Percentiles rank a stretch among this genome's conserved stretches.
Evolutionary conservation across 2,329 filamentous ascomycete genomes (phyloP).

Genomic region (Apiospora phragmitis): DNA sequence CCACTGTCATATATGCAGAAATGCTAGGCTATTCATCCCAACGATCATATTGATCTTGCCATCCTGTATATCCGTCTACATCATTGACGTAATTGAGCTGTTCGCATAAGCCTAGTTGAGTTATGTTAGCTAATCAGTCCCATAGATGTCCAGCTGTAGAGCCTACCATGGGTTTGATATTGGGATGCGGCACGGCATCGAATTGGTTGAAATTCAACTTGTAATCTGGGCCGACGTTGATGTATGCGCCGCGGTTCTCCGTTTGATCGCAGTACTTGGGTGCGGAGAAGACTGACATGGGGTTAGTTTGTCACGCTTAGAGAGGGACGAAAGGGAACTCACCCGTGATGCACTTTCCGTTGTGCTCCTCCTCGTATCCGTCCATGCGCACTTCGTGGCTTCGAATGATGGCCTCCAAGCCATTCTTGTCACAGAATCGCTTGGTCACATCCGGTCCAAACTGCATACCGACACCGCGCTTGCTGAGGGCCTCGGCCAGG

Average conservation of each 20-base stretch:
- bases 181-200: slow-evolving; percentile 92
- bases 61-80: slow-evolving; percentile 46
- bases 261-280: slow-evolving; percentile 97
- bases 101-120: slow-evolving; percentile 72
- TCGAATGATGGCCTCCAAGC: slow-evolving; percentile 89
- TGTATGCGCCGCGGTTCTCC: slow-evolving; percentile 97
- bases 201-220: slow-evolving; percentile 93
- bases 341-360: slow-evolving; percentile 92
- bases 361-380: slow-evolving; percentile 97
- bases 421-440: slow-evolving; percentile 94
- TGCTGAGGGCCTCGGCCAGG: slow-evolving; percentile 90
- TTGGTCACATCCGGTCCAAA: slow-evolving; percentile 97
- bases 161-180: slow-evolving; percentile 87
- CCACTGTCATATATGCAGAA: slow-evolving; percentile 31
- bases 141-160: background rate
- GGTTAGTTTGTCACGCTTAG: slow-evolving; percentile 24
- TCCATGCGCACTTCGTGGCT: slow-evolving; percentile 99
- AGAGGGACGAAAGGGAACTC: slow-evolving; percentile 30
- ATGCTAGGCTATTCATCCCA: slow-evolving; percentile 22
- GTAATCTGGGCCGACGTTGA: slow-evolving; percentile 90
- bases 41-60: slow-evolving; percentile 23
- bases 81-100: slow-evolving; percentile 78
- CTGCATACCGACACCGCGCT: slow-evolving; percentile 93
- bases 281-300: slow-evolving; percentile 81
- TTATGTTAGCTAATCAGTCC: slow-evolving; percentile 27